A percentile compares a stretch with the other conserved stretches of the same genome.
Conservation (phyloP, 345 rosid species). For the Brassica carinata region DNA sequence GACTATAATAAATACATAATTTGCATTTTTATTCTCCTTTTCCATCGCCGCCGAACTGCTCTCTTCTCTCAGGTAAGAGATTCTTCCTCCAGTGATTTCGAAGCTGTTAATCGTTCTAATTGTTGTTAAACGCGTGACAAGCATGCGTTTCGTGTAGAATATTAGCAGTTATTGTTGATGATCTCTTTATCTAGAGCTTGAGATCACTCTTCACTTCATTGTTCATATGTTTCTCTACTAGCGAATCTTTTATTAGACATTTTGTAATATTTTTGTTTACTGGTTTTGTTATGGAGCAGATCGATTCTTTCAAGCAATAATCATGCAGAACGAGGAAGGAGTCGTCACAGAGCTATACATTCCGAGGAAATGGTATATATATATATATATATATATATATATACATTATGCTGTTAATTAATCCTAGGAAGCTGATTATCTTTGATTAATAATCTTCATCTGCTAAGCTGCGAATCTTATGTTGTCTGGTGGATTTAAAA, state of each 20-base stretch:
- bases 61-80: conserved; percentile 12
- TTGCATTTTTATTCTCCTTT: neutral
- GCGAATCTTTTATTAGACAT: neutral
- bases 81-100: neutral
- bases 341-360: conserved; percentile 82
- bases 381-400: conserved; percentile 54
- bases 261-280: neutral
- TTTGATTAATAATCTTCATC: neutral
- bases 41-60: conserved; percentile 29
- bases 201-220: neutral
- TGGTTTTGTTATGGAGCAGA: neutral
- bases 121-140: neutral
- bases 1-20: neutral
- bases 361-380: conserved; percentile 87
- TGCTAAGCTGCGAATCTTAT: neutral
- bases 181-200: neutral
- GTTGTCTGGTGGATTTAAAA: neutral
- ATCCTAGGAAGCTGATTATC: neutral
- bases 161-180: neutral
- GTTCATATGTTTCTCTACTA: neutral
- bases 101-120: neutral
- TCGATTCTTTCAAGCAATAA: neutral
- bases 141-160: neutral
- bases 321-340: conserved; percentile 97
- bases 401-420: neutral